Base-by-base conservation (phyloP, 306 rosid species). In the Quercus variabilis region DNA sequence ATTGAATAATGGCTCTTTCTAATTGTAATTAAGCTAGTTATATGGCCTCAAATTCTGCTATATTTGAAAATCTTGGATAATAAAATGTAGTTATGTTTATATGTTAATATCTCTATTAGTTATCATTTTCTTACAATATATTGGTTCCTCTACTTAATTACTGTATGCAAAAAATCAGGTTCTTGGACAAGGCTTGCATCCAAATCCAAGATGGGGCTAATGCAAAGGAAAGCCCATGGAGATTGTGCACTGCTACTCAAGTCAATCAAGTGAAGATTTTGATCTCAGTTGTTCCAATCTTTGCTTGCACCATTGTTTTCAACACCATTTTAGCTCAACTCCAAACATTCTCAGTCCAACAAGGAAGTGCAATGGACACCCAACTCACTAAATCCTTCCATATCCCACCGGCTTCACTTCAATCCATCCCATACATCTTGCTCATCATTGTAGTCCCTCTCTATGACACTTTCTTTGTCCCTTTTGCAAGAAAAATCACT, bases 331-430 rank as follows among this genome's bases (percentile, higher is more conserved):
- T 96, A 57, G 99, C 99, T 78, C 99, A 96, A 13, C 98, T 96
- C 73, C 99, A 96, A 69, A 96, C 99, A 18, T 96, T 96, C 88
- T 93, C 99, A 11, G 99, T 96, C 76, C 97, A 93, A 77, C 99
- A 96, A 88, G 99, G 99, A 20, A 85, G 88, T 31, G 68, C 89
- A 30, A 96, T 96, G 99, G 85, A 96, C 85, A 90, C 94, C 3
- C 87, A 75, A 23, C 83, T 96, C 49, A 87, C 90, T 9, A 77
- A 86, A 69, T 89, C 94, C 59, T 93, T 96, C 78, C 83, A 54
- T 0, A 87, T 96, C 77, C 99, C 99, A 5, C 97, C 99, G 0
- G 99, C 99, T 7, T 93, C 99, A 1, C 98, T 96, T 58, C 99
- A 96, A 73, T 35, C 97, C 74, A 93, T 96, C 68, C 99, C 99